Base-by-base conservation (phyloP, 352 stramenopile species). In the Pythium brachiatum region DNA sequence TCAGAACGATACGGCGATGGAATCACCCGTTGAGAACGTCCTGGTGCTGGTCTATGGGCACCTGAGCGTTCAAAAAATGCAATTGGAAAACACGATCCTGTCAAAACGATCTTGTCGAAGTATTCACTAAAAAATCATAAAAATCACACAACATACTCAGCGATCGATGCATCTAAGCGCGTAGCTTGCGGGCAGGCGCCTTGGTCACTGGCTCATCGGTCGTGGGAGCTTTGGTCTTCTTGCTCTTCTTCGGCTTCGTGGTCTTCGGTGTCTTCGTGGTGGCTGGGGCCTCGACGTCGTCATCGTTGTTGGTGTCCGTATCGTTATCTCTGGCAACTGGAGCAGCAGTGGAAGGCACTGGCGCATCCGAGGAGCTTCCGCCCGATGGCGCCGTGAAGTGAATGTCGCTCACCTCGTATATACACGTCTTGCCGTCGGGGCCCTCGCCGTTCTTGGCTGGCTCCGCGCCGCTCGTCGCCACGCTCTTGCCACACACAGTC, bases 341-440 rank as follows among this genome's bases (percentile, higher is more conserved):
- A 6, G 46, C 46, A 32, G 46, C 7, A 18, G 46, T 53, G 25
- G 48, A 52, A 12, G 4, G n/a, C n/a, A n/a, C n/a, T n/a, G n/a
- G n/a, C n/a, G n/a, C n/a, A n/a, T n/a, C 18, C 11, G 34, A 2
- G 34, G 34, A 8, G 11, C 34, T 39, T 8, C 34, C 29, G 29
- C 18, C 31, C 18, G 54, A 18, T 7, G 18, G 18, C 13, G n/a
- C 39, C 20, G 70, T 70, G 38, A 84, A 68, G 64, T 81, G 75
- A 41, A 67, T 81, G 62, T 76, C 32, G 71, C 71, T 60, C n/a
- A 36, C 34, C 15, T 31, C 36, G 53, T 51, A 60, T 0, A 60
- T 27, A 32, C 59, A 66, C 4, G 41, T 53, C 38, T 53, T 52
- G 50, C 59, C 59, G 29, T 66, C 59, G 1, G 59, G 26, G 11